Conservation (phyloP, 371 early-diverging fungal genomes). For the Parasitella parasitica region DNA sequence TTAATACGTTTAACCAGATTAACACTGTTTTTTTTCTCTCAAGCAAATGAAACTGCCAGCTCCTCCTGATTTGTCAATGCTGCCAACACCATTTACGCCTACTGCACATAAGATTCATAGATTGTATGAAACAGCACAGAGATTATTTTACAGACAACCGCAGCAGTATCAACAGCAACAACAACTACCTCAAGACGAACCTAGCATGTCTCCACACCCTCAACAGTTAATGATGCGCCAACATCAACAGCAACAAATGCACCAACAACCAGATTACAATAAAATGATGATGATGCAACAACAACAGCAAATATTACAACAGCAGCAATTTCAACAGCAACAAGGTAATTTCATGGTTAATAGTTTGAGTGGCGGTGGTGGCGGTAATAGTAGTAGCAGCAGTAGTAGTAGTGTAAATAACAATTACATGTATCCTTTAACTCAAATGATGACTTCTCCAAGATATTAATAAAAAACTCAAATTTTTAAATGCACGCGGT, state of each 20-base stretch:
- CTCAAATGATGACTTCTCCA: conserved; percentile 4
- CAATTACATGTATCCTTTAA: background rate
- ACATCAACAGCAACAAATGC: conserved; percentile 1
- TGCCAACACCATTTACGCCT: conserved; percentile 36
- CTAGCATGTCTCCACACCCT: conserved; percentile 3
- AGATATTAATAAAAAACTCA: background rate
- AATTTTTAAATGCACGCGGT: background rate
- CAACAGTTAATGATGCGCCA: conserved; percentile 3
- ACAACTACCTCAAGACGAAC: background rate
- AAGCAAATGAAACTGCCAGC: conserved; percentile 34
- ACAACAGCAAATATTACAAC: background rate
- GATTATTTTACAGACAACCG: conserved; percentile 15
- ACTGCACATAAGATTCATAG: conserved; percentile 35
- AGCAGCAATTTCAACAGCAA: background rate
- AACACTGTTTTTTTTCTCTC: background rate
- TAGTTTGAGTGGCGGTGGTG: conserved; percentile 1
- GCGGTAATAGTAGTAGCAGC: background rate
- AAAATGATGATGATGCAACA: background rate
- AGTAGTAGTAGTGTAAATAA: background rate
- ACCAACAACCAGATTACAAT: conserved; percentile 18
- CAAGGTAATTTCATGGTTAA: background rate
- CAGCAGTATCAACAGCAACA: background rate
- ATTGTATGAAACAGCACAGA: conserved; percentile 29
- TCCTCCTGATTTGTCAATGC: conserved; percentile 41
- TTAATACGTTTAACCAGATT: background rate